Conservation (phyloP, 2,329 filamentous ascomycete genomes). For the Aspergillus sp. region DNA sequence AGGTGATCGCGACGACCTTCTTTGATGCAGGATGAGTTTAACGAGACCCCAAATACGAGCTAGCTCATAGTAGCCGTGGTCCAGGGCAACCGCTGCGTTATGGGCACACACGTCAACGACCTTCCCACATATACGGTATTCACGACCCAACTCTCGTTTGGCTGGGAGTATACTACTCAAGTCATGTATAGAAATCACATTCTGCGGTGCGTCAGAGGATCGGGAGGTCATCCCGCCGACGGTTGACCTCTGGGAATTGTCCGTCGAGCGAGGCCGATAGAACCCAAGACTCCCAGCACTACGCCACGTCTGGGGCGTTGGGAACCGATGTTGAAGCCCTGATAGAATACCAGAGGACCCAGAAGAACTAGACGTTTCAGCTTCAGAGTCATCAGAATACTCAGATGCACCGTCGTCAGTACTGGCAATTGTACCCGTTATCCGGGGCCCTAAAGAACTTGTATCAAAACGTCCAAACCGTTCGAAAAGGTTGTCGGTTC, state of each 20-base stretch:
- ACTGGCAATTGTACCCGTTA: constrained; percentile 40
- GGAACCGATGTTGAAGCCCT: constrained; percentile 48
- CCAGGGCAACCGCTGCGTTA: constrained; percentile 76
- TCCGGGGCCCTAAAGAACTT: constrained; percentile 49
- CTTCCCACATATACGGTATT: constrained; percentile 82
- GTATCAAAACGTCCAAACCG: constrained; percentile 61
- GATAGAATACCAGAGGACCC: constrained; percentile 45
- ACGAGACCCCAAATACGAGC: constrained; percentile 82
- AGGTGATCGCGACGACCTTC: constrained; percentile 68
- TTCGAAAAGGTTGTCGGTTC: constrained; percentile 59
- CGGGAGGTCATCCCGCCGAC: constrained; percentile 58
- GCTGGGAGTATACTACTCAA: constrained; percentile 72
- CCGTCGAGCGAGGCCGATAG: constrained; percentile 52
- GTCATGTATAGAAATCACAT: constrained; percentile 72
- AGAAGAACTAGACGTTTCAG: constrained; percentile 59
- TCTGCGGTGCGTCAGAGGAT: constrained; percentile 54
- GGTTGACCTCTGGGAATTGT: constrained; percentile 51
- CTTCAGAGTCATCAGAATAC: constrained; percentile 53
- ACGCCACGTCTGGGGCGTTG: constrained; percentile 54
- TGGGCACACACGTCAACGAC: constrained; percentile 78
- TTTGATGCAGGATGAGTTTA: constrained; percentile 72
- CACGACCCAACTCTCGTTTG: constrained; percentile 71
- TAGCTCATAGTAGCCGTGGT: constrained; percentile 68
- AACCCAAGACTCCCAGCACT: constrained; percentile 53
- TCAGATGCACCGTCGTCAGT: constrained; percentile 48